Evolutionary conservation across 805 yeast genomes (phyloP).

Genomic region (Saturnispora sekii): DNA sequence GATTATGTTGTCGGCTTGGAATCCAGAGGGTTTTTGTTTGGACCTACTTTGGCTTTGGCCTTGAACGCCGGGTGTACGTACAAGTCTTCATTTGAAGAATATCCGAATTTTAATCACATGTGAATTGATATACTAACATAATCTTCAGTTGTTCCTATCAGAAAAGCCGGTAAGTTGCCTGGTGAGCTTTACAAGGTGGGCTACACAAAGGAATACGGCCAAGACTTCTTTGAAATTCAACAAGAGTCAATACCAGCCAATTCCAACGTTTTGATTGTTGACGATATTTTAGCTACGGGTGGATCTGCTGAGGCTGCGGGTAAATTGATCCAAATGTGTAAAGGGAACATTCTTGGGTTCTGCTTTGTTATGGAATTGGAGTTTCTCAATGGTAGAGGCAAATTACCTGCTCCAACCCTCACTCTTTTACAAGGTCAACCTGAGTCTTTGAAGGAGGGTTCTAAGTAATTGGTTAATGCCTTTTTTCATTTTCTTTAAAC

Average conservation of each 20-base stretch:
- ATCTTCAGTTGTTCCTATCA: constrained; percentile 61
- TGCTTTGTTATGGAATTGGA: constrained; percentile 89
- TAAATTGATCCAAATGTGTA: constrained; percentile 56
- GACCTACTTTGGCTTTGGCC: constrained; percentile 89
- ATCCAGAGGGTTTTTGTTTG: constrained; percentile 94
- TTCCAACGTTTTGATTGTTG: constrained; percentile 77
- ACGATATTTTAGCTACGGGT: constrained; percentile 96
- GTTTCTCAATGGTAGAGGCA: constrained; percentile 88
- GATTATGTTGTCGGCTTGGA: constrained; percentile 93
- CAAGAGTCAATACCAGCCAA: constrained; percentile 69
- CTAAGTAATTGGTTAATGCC: not conserved
- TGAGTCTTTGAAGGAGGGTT: constrained; percentile 32
- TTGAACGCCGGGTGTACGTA: constrained; percentile 59
- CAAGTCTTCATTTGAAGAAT: too few species aligned
- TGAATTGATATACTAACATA: too few species aligned
- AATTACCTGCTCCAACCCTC: constrained; percentile 76
- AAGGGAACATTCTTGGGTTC: constrained; percentile 70
- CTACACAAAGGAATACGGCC: constrained; percentile 87
- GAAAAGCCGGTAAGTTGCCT: constrained; percentile 93
- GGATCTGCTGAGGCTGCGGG: constrained; percentile 96
- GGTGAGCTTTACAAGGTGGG: constrained; percentile 67
- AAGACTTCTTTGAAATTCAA: constrained; percentile 85
- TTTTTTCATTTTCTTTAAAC: not conserved
- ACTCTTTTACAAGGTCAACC: constrained; percentile 80
- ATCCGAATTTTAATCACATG: too few species aligned